Percentiles rank a stretch among this genome's conserved stretches.
Evolutionary conservation across 1,284 basidiomycete species (phyloP).

Genomic region (Ganoderma sinense): DNA sequence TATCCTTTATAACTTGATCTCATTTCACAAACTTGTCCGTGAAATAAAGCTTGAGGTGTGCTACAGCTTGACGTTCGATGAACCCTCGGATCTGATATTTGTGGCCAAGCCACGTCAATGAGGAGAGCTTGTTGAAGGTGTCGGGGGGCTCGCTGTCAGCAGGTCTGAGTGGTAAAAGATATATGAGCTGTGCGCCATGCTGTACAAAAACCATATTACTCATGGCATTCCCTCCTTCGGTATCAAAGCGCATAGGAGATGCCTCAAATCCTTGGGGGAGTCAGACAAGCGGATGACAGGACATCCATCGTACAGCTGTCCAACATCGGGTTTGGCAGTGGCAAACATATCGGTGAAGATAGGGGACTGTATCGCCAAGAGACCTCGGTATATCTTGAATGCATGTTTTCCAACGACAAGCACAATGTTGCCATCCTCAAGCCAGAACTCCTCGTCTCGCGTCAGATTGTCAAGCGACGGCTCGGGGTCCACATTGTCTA

Average conservation of each 20-base stretch:
- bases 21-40: slow-evolving; percentile 2
- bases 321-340: slow-evolving; percentile 3
- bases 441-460: slow-evolving; percentile 66
- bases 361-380: slow-evolving; percentile 14
- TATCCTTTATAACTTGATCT: no score
- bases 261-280: slow-evolving; percentile 5
- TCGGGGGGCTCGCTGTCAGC: no score
- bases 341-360: slow-evolving; percentile 22
- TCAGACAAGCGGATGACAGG: slow-evolving; percentile 20
- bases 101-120: slow-evolving; percentile 14
- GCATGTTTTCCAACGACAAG: slow-evolving; percentile 59
- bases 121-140: slow-evolving; percentile 3
- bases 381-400: slow-evolving; percentile 76
- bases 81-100: slow-evolving; percentile 13
- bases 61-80: slow-evolving; percentile 2
- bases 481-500: background rate
- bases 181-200: background rate
- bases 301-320: slow-evolving; percentile 11
- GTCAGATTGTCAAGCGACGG: background rate
- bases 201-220: background rate
- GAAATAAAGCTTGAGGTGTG: background rate
- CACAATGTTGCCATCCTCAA: slow-evolving; percentile 73
- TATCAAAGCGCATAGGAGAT: slow-evolving; percentile 6
- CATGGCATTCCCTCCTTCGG: background rate
- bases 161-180: background rate